Percentiles rank a stretch among this genome's conserved stretches.
Conservation (phyloP, 106 monocot species). For the Dioscorea zingiberensis region DNA sequence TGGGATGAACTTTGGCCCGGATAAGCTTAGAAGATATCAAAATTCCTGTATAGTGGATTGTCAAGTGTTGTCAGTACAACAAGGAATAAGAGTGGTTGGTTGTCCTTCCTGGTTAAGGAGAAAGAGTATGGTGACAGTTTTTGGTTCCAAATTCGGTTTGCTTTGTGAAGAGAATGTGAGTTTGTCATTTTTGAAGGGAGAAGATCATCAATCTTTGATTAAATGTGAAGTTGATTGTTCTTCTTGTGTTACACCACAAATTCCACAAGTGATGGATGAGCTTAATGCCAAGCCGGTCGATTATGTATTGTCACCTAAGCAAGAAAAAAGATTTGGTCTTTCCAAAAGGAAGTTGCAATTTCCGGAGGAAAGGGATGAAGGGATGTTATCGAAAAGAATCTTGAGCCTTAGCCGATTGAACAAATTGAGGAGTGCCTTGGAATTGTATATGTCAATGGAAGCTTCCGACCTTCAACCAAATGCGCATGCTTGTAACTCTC, state of each 20-base stretch:
- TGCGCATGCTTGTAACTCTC: conserved; percentile 85
- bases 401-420: conserved; percentile 72
- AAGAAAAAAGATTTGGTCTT: not conserved
- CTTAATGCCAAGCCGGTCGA: no score
- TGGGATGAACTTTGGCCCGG: not conserved
- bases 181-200: not conserved
- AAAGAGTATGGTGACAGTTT: conserved; percentile 6
- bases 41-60: not conserved
- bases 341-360: conserved; percentile 38
- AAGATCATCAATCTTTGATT: not conserved
- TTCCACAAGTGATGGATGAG: no score
- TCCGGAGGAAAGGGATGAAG: conserved; percentile 82
- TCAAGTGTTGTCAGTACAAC: no score
- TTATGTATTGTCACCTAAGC: no score
- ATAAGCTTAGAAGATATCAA: not conserved
- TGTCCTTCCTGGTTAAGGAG: not conserved
- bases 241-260: no score
- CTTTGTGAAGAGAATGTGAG: conserved; percentile 6
- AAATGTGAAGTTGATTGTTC: not conserved
- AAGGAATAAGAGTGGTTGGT: no score
- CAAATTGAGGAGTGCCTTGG: conserved; percentile 68
- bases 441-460: conserved; percentile 71
- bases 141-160: conserved; percentile 10
- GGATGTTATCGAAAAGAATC: conserved; percentile 58
- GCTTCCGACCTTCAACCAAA: conserved; percentile 43